phyloP scores from a whole-genome alignment of 2,329 filamentous ascomycete species.

The Didymella keratinophila region DNA sequence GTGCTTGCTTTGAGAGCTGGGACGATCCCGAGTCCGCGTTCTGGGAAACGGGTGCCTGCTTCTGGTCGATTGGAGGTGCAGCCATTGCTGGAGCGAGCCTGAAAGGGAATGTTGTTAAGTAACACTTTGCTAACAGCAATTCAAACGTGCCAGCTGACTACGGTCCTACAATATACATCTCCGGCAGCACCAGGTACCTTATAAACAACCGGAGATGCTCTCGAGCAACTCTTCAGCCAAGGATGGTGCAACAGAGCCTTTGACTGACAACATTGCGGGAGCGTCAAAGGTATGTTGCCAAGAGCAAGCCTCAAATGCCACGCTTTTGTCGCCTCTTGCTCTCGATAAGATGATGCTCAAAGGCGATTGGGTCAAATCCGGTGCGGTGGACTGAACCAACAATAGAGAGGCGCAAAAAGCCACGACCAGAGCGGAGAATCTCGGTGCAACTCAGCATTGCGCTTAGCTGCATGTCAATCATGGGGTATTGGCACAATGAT shows the following conservation, averaged over 20 bases:
- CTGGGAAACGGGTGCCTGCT: constrained; percentile 29
- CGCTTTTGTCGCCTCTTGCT: constrained; percentile 1
- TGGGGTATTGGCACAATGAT: not conserved
- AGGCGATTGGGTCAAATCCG: not conserved
- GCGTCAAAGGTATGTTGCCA: constrained; percentile 12
- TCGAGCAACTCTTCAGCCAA: constrained; percentile 9
- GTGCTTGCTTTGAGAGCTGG: constrained; percentile 12
- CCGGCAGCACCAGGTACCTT: constrained; percentile 20
- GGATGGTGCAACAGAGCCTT: constrained; percentile 31
- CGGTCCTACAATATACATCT: constrained; percentile 17
- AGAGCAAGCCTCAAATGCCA: constrained; percentile 16
- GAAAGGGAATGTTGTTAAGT: constrained; percentile 13
- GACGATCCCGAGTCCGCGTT: constrained; percentile 29
- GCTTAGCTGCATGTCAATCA: constrained; percentile 10
- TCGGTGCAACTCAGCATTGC: not conserved
- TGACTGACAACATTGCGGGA: constrained; percentile 30
- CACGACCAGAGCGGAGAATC: not conserved
- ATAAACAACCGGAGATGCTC: constrained; percentile 24
- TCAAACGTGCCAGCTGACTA: constrained; percentile 12
- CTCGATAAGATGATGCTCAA: constrained; percentile 14
- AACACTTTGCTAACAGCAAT: constrained; percentile 18
- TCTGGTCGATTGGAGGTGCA: constrained; percentile 18
- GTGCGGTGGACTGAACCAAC: not conserved
- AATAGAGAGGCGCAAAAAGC: not conserved
- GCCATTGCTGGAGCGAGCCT: constrained; percentile 25